Evolutionary conservation across 495 filamentous ascomycete genomes (phyloP), one percentile per base, ranked within the genome.

Genomic region (Xylaria telfairii): DNA sequence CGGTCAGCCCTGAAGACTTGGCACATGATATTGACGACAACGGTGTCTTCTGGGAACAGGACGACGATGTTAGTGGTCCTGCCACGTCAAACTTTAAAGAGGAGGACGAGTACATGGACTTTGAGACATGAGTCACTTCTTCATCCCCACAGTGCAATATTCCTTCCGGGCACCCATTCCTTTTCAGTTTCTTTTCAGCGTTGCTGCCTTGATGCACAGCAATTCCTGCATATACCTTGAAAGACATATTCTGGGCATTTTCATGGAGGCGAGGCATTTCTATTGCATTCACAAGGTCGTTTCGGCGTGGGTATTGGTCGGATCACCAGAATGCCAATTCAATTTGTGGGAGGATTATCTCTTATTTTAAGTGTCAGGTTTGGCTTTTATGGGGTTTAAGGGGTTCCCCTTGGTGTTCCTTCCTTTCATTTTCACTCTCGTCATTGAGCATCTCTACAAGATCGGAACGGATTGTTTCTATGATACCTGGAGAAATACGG

Each of bases 91-190:
- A 87, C 76, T 94, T 97, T 83, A 97, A 97, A 79, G 94, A 97
- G 76, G 94, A 97, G 78, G 94, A 97, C 72, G 93, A 95, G 76
- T 94, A 92, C 71, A 96, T 96, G 93, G 93, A 97, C 56, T 71
- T 83, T 49, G 68, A 70, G 0, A 64, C 57, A 77, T 77, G 3
- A 59, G 60, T n/a, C 5, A 6, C 41, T 34, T 67, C 53, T 67
- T 62, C 54, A 17, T 56, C 37, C 19, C 41, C 34, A 9, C n/a
- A 37, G 34, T 53, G 44, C 42, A 32, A 53, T 21, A 26, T 44
- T 39, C 70, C 68, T 73, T 74, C 41, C 70, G 61, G 41, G 9
- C 34, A 39, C 28, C 41, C 30, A 67, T 79, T 76, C 69, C 61
- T 60, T 72, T 80, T 76, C 67, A 65, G 60, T 72, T 71, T 75